Evolutionary conservation across 441 rosid species (phyloP), one percentile per base, ranked within the genome.

Genomic region (Erodium texanum): DNA sequence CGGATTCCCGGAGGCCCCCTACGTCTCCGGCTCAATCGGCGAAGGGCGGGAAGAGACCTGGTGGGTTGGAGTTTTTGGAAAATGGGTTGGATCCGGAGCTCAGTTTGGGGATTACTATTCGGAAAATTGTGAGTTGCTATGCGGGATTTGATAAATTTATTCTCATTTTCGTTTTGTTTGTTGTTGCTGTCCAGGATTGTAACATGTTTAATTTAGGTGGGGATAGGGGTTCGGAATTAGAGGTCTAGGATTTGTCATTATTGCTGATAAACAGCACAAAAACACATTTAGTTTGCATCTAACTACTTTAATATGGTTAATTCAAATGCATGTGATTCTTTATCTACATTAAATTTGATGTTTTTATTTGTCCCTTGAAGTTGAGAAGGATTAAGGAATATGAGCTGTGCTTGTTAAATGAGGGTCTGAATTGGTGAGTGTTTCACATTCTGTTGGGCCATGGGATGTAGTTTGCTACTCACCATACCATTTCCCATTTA

Each of bases 81-180:
- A 64, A 65, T 72, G 84, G 86, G 43, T 59, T 85, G 65, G 98
- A 90, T 82, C 87, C 84, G 11, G 95, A 90, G 81, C 83, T 90
- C 67, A 74, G 82, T 68, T 75, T 89, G 36, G 79, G 80, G 68
- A 78, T 77, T 68, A 73, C 96, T n/a, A 79, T 89, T 22, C 87
- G 89, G 66, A 90, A 80, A 83, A 93, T 93, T 69, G 97, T 90
- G 82, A 90, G 96, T 79, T 8, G 23, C 3, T 54, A 1, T 41
- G 12, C 9, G 48, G 48, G 48, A 2, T 41, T 41, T 41, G 48
- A 41, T 41, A 41, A 41, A 41, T 41, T 41, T 41, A 12, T 7
- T 41, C 3, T 41, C 48, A 7, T 41, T 41, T 41, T 41, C 48
- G 48, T 41, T 41, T 41, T 41, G 48, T 9, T 41, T 41, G 2